Conservation (phyloP, 2,329 filamentous ascomycete species). For the Pseudogymnoascus sp. region DNA sequence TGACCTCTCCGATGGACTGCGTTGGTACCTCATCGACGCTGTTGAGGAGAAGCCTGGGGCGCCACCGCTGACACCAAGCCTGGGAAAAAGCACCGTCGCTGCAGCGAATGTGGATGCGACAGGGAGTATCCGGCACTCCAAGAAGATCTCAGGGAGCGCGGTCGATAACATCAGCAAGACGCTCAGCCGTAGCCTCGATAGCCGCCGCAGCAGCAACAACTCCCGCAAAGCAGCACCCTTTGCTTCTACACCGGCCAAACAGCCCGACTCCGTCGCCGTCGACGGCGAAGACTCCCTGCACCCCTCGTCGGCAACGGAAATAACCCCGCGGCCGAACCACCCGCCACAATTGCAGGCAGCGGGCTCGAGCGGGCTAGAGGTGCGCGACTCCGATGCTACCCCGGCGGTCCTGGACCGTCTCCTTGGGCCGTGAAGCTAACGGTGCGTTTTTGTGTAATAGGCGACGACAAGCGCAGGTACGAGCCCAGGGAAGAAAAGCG, state of each 20-base stretch:
- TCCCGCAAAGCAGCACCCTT: conserved; percentile 65
- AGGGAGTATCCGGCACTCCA: conserved; percentile 53
- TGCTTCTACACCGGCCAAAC: not conserved
- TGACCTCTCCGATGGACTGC: conserved; percentile 84
- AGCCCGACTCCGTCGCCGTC: conserved; percentile 17
- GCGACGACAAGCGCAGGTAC: conserved; percentile 30
- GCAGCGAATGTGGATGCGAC: conserved; percentile 80
- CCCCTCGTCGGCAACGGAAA: conserved; percentile 1
- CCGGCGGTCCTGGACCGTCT: conserved; percentile 9
- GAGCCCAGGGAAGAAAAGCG: conserved; percentile 41
- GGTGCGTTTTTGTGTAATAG: conserved; percentile 28
- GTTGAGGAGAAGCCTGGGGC: conserved; percentile 85
- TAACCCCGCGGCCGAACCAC: not conserved
- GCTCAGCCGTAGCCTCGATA: conserved; percentile 81
- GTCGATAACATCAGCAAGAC: conserved; percentile 70
- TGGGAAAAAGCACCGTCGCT: conserved; percentile 86
- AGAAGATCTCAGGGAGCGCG: conserved; percentile 38
- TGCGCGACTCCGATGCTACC: conserved; percentile 7
- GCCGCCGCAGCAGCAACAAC: conserved; percentile 76
- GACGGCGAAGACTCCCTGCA: not conserved
- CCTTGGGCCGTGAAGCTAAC: conserved; percentile 9
- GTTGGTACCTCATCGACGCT: conserved; percentile 95
- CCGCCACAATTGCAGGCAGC: conserved; percentile 3
- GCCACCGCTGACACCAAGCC: conserved; percentile 83
- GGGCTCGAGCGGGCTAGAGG: conserved; percentile 9